phyloP scores from a whole-genome alignment of 2,329 filamentous ascomycete species.

The Penicillium brasilianum region DNA sequence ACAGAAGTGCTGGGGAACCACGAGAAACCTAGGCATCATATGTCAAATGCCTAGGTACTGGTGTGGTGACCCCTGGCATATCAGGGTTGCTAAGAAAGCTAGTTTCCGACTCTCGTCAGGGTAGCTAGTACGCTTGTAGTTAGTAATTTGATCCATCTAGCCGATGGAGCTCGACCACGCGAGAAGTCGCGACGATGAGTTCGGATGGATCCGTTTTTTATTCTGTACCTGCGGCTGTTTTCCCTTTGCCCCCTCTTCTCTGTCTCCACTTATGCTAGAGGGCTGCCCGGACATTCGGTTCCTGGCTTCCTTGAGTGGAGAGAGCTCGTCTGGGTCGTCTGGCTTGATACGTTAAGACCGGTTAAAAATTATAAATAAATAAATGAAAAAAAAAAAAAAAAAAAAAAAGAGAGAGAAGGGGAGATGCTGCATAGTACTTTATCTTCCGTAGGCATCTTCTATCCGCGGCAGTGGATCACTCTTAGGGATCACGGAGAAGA shows the following conservation, averaged over 20 bases:
- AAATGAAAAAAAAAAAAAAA: neutral
- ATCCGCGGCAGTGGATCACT: neutral
- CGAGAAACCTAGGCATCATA: conserved; percentile 29
- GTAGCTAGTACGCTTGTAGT: conserved; percentile 18
- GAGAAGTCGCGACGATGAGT: conserved; percentile 25
- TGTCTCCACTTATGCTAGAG: conserved; percentile 36
- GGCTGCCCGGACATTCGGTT: conserved; percentile 40
- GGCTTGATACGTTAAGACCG: neutral
- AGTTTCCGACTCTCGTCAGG: conserved; percentile 11
- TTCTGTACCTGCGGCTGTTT: conserved; percentile 37
- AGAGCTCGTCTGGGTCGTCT: conserved; percentile 16
- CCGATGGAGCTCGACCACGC: conserved; percentile 32
- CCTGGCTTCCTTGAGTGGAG: conserved; percentile 29
- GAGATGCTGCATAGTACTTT: conserved; percentile 23
- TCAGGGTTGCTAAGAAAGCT: conserved; percentile 15
- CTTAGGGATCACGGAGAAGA: neutral
- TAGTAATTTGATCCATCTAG: conserved; percentile 18
- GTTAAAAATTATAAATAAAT: neutral
- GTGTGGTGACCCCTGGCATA: conserved; percentile 11
- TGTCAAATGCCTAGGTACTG: conserved; percentile 14
- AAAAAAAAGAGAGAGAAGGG: neutral
- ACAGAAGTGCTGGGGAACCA: neutral
- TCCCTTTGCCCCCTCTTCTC: conserved; percentile 23
- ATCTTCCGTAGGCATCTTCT: neutral
- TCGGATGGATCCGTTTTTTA: conserved; percentile 37